Evolutionary conservation across 148 eudicot genomes (phyloP).

Genomic region (Cornus controversa): DNA sequence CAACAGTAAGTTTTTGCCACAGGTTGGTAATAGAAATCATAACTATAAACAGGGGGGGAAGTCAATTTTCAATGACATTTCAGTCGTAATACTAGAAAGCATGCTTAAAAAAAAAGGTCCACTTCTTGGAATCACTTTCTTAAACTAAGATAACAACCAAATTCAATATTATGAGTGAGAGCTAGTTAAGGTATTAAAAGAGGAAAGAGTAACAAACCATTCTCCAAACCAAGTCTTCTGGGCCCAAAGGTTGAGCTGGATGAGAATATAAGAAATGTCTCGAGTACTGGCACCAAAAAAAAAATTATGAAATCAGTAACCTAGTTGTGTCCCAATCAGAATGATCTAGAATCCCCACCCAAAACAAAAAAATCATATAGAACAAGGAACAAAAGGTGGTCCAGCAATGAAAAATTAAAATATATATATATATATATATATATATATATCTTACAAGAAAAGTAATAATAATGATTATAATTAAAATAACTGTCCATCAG

Average conservation of each 20-base stretch:
- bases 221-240: constrained; percentile 95
- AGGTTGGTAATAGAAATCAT: neutral
- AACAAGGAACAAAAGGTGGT: neutral
- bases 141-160: too few species aligned
- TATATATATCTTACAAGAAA: too few species aligned
- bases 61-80: neutral
- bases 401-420: neutral
- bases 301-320: constrained; percentile 8
- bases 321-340: neutral
- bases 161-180: neutral
- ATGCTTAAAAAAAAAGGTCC: too few species aligned
- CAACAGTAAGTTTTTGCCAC: neutral
- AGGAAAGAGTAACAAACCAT: constrained; percentile 58
- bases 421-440: too few species aligned
- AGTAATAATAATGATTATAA: too few species aligned
- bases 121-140: too few species aligned
- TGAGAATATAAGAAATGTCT: constrained; percentile 90
- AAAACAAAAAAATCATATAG: neutral
- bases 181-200: neutral
- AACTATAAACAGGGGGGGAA: neutral
- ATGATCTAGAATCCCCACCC: too few species aligned
- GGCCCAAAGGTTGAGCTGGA: constrained; percentile 95
- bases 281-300: constrained; percentile 55
- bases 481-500: too few species aligned
- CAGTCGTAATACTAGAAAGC: too few species aligned